Conservation (phyloP, 768 basidiomycete genomes). For the Pisolithus microcarpus region DNA sequence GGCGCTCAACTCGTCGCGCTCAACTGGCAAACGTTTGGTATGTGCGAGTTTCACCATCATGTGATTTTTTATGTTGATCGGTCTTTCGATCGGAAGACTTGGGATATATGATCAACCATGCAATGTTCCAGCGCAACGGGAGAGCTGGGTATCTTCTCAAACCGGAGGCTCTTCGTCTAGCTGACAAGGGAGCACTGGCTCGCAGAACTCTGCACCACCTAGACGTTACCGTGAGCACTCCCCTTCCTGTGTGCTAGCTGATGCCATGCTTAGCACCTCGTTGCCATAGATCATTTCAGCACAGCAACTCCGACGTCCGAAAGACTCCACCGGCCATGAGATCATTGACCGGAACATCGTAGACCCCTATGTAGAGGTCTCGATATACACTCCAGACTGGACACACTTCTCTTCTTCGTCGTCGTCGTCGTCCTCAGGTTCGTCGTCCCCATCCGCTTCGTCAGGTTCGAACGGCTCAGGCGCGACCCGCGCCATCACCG, state of each 20-base stretch:
- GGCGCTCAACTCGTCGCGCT: constrained; percentile 89
- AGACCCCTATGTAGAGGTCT: constrained; percentile 79
- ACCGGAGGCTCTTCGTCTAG: constrained; percentile 64
- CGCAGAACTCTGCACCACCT: constrained; percentile 53
- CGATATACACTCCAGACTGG: constrained; percentile 74
- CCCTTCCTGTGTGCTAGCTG: neutral
- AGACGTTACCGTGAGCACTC: constrained; percentile 48
- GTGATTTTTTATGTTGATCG: neutral
- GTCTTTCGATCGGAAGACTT: constrained; percentile 47
- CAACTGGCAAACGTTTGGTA: constrained; percentile 97
- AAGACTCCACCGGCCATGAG: constrained; percentile 57
- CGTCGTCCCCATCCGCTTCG: neutral
- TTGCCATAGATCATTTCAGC: constrained; percentile 63
- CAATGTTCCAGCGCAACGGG: constrained; percentile 93
- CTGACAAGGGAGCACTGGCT: constrained; percentile 51
- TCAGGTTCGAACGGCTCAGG: constrained; percentile 18
- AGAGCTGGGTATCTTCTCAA: constrained; percentile 86
- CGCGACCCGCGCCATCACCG: constrained; percentile 40
- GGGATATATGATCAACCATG: constrained; percentile 87
- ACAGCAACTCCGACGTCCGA: constrained; percentile 78
- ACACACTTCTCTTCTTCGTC: constrained; percentile 22
- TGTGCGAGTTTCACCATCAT: constrained; percentile 17
- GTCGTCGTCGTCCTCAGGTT: constrained; percentile 2
- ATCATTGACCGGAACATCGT: constrained; percentile 47
- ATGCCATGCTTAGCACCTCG: neutral